phyloP scores from a whole-genome alignment of 345 rosid species.

The Eucalyptus albens region DNA sequence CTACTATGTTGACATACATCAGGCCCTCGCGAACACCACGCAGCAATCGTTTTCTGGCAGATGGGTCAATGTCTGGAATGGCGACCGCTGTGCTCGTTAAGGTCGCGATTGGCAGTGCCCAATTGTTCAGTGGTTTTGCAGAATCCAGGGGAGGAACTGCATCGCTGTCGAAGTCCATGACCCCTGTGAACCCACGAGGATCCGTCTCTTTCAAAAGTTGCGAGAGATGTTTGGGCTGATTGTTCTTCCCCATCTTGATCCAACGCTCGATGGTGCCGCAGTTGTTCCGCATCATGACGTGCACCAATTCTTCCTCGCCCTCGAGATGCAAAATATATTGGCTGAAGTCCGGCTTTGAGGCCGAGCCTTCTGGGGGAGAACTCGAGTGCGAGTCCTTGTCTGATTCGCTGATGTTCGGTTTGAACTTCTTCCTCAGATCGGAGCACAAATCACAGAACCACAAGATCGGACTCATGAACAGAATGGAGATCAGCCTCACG shows the following conservation, averaged over 20 bases:
- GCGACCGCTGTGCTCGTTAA: constrained; percentile 63
- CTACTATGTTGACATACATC: constrained; percentile 33
- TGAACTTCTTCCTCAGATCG: constrained; percentile 1
- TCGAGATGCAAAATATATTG: constrained; percentile 70
- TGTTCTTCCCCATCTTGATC: constrained; percentile 36
- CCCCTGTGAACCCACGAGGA: constrained; percentile 42
- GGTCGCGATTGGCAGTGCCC: constrained; percentile 77
- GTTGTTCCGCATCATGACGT: constrained; percentile 38
- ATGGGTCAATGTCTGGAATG: constrained; percentile 29
- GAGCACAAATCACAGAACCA: constrained; percentile 2
- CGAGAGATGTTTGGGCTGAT: constrained; percentile 42
- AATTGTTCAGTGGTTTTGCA: constrained; percentile 58
- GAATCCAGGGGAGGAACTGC: constrained; percentile 28
- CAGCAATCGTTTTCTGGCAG: constrained; percentile 14
- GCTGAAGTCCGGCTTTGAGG: constrained; percentile 28
- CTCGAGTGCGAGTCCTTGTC: constrained; percentile 20
- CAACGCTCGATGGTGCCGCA: constrained; percentile 45
- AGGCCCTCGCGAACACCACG: constrained; percentile 47
- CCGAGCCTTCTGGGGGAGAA: background rate
- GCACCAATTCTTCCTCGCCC: constrained; percentile 62
- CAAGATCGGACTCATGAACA: constrained; percentile 23
- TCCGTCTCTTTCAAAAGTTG: constrained; percentile 34
- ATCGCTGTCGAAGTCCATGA: constrained; percentile 43
- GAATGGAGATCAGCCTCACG: constrained; percentile 41
- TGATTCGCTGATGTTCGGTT: constrained; percentile 2